Conservation (phyloP, 257 asterid genomes). For the Asclepias syriaca region DNA sequence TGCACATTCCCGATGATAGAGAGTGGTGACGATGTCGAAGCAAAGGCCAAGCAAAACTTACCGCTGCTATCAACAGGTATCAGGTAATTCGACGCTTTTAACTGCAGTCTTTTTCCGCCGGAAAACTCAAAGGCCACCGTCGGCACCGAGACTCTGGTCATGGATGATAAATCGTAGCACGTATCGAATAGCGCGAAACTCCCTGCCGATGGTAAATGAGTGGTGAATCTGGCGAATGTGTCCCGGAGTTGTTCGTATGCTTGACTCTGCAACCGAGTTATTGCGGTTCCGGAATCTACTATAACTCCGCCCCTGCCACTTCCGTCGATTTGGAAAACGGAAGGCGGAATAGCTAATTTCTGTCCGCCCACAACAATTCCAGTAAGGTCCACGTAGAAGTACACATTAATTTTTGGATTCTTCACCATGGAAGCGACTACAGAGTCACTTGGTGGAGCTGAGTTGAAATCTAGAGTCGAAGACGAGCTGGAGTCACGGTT, state of each 20-base stretch:
- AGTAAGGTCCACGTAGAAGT: conserved; percentile 50
- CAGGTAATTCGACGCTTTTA: conserved; percentile 52
- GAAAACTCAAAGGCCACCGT: conserved; percentile 51
- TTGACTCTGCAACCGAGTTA: conserved; percentile 51
- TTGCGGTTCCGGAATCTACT: conserved; percentile 88
- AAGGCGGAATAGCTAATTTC: conserved; percentile 30
- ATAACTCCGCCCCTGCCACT: conserved; percentile 76
- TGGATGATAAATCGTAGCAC: conserved; percentile 52
- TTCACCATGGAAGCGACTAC: conserved; percentile 45
- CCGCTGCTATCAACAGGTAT: conserved; percentile 55
- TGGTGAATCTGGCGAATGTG: conserved; percentile 29
- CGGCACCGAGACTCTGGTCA: conserved; percentile 47
- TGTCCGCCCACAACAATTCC: conserved; percentile 63
- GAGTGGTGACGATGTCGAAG: conserved; percentile 41
- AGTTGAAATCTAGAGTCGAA: conserved; percentile 68
- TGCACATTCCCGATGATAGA: conserved; percentile 79
- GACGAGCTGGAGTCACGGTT: conserved; percentile 57
- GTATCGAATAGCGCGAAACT: conserved; percentile 63
- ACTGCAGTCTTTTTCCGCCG: conserved; percentile 38
- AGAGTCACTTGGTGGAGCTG: conserved; percentile 53
- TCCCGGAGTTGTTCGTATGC: conserved; percentile 52
- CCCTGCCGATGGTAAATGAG: conserved; percentile 23
- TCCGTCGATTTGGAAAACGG: conserved; percentile 28
- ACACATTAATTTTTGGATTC: conserved; percentile 34
- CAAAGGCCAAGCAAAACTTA: conserved; percentile 70